Conservation (phyloP, 148 eudicot genomes). For the Rhododendron ovatum region DNA sequence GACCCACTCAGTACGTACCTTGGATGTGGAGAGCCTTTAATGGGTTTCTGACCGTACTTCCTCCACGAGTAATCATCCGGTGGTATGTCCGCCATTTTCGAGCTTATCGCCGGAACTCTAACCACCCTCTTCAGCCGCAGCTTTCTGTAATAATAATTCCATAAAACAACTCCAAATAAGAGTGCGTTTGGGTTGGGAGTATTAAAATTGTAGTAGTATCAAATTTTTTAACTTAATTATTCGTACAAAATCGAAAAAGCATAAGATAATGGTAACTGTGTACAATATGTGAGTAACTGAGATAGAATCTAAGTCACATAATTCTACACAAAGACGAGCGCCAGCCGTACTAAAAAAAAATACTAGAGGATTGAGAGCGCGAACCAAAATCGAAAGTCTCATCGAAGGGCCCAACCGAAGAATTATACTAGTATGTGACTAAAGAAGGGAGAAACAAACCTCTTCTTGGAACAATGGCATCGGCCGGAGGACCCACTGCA, state of each 20-base stretch:
- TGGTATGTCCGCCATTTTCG: conserved; percentile 89
- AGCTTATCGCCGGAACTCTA: conserved; percentile 84
- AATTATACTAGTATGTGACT: not conserved
- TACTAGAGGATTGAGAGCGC: too few species aligned
- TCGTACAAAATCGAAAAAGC: not conserved
- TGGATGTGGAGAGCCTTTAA: conserved; percentile 97
- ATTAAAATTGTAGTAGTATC: not conserved
- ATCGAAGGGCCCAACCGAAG: too few species aligned
- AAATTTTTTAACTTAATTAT: not conserved
- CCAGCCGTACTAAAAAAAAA: too few species aligned
- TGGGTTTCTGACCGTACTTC: conserved; percentile 95
- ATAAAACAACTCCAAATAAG: not conserved
- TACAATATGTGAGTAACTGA: too few species aligned
- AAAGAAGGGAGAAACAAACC: conserved; percentile 26
- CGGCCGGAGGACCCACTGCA: conserved; percentile 75
- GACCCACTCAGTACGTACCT: conserved; percentile 60
- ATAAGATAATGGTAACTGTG: not conserved
- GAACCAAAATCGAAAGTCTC: too few species aligned
- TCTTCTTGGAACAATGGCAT: conserved; percentile 82
- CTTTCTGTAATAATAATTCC: conserved; percentile 38
- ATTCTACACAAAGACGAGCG: too few species aligned
- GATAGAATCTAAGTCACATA: too few species aligned
- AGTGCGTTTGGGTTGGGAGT: not conserved
- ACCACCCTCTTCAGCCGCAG: conserved; percentile 61
- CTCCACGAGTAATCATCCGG: conserved; percentile 98